phyloP scores from a whole-genome alignment of 2,329 filamentous ascomycete species.

The Thelonectria olida region DNA sequence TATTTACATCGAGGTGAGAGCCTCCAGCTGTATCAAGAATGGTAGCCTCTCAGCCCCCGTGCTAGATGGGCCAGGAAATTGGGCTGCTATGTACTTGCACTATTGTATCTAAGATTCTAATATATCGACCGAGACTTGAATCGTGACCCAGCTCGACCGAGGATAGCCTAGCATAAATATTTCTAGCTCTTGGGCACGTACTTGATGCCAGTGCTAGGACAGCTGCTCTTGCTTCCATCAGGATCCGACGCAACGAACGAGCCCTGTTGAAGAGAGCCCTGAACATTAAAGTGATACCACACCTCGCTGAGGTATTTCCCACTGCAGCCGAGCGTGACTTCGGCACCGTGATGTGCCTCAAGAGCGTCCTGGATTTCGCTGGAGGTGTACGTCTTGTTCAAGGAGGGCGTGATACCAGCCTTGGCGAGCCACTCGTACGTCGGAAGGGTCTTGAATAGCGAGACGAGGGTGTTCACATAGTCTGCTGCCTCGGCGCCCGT shows the following conservation, averaged over 20 bases:
- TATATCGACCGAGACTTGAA: too few species aligned
- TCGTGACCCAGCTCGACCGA: too few species aligned
- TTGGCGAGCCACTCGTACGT: constrained; percentile 69
- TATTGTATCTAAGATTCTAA: too few species aligned
- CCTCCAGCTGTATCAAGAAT: too few species aligned
- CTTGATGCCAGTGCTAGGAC: constrained; percentile 55
- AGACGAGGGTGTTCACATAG: constrained; percentile 73
- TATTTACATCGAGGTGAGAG: too few species aligned
- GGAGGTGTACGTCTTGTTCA: constrained; percentile 65
- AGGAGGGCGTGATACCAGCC: constrained; percentile 67
- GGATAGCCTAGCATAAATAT: too few species aligned
- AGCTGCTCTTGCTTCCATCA: constrained; percentile 65
- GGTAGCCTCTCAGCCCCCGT: too few species aligned
- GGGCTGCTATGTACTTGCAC: too few species aligned
- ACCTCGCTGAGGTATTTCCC: constrained; percentile 59
- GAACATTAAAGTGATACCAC: constrained; percentile 71
- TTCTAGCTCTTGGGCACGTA: constrained; percentile 38
- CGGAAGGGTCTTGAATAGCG: constrained; percentile 72
- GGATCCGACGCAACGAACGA: constrained; percentile 65
- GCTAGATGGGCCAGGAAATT: too few species aligned
- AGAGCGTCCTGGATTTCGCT: constrained; percentile 68
- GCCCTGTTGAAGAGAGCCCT: constrained; percentile 67
- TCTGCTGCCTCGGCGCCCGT: constrained; percentile 73
- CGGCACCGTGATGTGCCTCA: constrained; percentile 59
- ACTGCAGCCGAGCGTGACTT: constrained; percentile 67